These are phyloP conservation scores for Kuraishia borneana DNA, from an alignment of 805 yeast species.

Conservation along the genomic window DNA sequence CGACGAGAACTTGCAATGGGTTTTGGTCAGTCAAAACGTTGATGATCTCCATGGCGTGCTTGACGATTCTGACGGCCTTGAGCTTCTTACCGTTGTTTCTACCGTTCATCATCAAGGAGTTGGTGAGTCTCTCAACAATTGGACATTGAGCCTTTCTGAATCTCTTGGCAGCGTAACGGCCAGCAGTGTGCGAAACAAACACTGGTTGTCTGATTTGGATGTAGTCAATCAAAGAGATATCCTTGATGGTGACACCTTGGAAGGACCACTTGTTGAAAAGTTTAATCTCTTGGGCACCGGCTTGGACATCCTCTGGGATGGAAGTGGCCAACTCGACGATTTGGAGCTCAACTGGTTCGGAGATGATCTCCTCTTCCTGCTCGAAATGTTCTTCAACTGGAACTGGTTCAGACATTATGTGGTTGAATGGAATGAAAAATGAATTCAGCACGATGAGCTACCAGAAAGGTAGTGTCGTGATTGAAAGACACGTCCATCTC, in stretches of 20 bases:
- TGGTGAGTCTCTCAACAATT: conserved; percentile 97
- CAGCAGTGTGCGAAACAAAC: conserved; percentile 98
- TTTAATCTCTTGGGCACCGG: conserved; percentile 92
- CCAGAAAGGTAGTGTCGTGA: background rate
- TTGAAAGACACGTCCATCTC: background rate
- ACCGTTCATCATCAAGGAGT: conserved; percentile 99
- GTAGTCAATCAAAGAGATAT: conserved; percentile 97
- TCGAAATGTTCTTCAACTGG: conserved; percentile 30
- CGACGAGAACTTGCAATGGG: conserved; percentile 99
- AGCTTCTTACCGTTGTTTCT: conserved; percentile 99
- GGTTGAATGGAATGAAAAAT: too few species aligned
- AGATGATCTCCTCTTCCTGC: conserved; percentile 66
- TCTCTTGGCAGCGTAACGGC: conserved; percentile 99
- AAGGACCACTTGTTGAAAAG: conserved; percentile 99
- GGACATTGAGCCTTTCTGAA: conserved; percentile 99
- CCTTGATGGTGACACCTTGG: conserved; percentile 95
- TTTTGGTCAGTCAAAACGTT: conserved; percentile 95
- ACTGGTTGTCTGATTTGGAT: conserved; percentile 96
- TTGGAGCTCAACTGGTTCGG: conserved; percentile 74
- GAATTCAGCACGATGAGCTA: too few species aligned
- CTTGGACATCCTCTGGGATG: conserved; percentile 94
- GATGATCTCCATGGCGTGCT: conserved; percentile 98
- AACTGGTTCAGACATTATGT: conserved; percentile 61
- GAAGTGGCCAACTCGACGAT: conserved; percentile 84
- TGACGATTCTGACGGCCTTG: conserved; percentile 99